Conservation (phyloP, 768 basidiomycete genomes). For the Trametes cinnabarina region DNA sequence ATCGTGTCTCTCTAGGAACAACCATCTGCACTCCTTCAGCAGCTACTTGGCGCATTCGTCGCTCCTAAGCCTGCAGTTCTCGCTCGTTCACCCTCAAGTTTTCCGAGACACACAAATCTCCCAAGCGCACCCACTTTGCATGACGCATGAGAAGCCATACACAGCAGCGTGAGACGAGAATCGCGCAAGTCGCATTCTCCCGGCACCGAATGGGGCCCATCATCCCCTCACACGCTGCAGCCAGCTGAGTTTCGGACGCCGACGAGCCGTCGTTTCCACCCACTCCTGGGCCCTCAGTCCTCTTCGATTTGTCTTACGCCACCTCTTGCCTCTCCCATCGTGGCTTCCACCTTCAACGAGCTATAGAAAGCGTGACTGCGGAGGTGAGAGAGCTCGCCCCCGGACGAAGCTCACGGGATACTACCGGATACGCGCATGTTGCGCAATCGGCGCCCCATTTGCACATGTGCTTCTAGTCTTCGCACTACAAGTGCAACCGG, state of each 20-base stretch:
- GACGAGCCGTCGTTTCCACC: not conserved
- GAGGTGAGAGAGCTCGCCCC: not conserved
- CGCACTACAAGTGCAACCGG: not conserved
- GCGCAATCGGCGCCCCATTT: not conserved
- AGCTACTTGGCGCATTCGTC: no score
- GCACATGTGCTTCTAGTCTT: slow-evolving; percentile 1
- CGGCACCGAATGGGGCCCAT: slow-evolving; percentile 11
- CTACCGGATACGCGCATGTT: not conserved
- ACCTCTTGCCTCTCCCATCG: not conserved
- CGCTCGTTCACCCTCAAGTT: not conserved
- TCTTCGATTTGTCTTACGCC: not conserved
- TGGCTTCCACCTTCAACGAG: not conserved
- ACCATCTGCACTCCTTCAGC: not conserved
- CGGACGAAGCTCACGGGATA: not conserved
- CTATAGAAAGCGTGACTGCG: not conserved
- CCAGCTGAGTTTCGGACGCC: slow-evolving; percentile 1
- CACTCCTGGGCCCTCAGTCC: not conserved
- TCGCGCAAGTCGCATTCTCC: slow-evolving; percentile 10
- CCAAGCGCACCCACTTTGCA: not conserved
- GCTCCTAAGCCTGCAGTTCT: not conserved
- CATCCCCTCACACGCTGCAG: slow-evolving; percentile 5
- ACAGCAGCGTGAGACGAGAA: not conserved
- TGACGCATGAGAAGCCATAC: slow-evolving; percentile 2
- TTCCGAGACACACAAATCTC: not conserved
- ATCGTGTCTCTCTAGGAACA: not conserved